Percentiles rank a stretch among this genome's conserved stretches.
phyloP scores from a whole-genome alignment of 495 filamentous ascomycete genomes.

The Penicillium nucicola region DNA sequence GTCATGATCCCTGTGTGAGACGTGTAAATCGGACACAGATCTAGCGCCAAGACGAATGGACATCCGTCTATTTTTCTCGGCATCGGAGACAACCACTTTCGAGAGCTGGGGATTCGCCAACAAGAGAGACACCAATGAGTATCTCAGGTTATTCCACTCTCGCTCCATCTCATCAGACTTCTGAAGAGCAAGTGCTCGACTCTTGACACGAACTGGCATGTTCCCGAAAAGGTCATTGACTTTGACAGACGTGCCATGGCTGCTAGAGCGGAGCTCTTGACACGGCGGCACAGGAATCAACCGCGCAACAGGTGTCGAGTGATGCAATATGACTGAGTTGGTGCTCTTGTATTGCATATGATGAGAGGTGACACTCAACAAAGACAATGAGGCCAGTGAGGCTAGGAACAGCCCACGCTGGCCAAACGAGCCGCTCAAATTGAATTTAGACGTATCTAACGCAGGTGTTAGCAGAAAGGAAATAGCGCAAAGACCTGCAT shows the following conservation, averaged over 20 bases:
- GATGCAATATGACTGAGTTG: slow-evolving; percentile 70
- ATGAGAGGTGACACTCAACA: slow-evolving; percentile 77
- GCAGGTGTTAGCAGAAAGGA: slow-evolving; percentile 17
- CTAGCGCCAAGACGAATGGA: slow-evolving; percentile 21
- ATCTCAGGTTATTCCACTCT: slow-evolving; percentile 67
- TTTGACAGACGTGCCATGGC: slow-evolving; percentile 74
- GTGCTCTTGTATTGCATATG: slow-evolving; percentile 59
- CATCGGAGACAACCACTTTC: slow-evolving; percentile 35
- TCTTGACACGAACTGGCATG: slow-evolving; percentile 95
- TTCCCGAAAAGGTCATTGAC: slow-evolving; percentile 90
- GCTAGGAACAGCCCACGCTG: slow-evolving; percentile 72
- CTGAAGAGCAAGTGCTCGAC: slow-evolving; percentile 51
- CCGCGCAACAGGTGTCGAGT: slow-evolving; percentile 64
- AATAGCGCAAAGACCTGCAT: not conserved
- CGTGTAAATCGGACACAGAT: not conserved
- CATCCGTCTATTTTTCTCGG: slow-evolving; percentile 27
- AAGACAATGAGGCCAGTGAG: slow-evolving; percentile 70
- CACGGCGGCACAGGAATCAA: slow-evolving; percentile 61
- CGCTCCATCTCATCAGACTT: slow-evolving; percentile 56
- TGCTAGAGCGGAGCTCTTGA: slow-evolving; percentile 51
- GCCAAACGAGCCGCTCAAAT: slow-evolving; percentile 55
- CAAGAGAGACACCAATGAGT: slow-evolving; percentile 57
- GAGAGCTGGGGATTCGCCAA: slow-evolving; percentile 49
- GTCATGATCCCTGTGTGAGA: not conserved
- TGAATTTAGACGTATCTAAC: slow-evolving; percentile 76